Conservation (phyloP, 163 green algal species). For the Scenedesmus sp. region DNA sequence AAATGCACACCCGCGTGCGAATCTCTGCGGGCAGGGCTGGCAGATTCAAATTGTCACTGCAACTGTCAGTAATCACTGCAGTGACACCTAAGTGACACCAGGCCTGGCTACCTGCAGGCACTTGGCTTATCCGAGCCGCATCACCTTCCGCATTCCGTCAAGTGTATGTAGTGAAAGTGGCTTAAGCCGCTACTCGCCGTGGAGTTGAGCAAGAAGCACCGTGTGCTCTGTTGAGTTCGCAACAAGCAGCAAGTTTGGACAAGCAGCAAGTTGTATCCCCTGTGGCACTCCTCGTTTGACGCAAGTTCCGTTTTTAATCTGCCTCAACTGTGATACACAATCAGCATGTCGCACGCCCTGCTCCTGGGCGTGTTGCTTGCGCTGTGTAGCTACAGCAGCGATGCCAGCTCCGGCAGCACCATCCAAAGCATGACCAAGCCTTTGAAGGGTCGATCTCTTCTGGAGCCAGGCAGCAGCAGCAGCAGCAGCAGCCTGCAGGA, state of each 20-base stretch:
- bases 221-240: neutral
- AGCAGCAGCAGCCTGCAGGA: neutral
- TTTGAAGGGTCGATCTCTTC: neutral
- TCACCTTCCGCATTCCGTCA: too few species aligned
- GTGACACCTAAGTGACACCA: too few species aligned
- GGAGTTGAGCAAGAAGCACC: neutral
- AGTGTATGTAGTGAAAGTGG: neutral
- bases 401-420: neutral
- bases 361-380: neutral
- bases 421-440: neutral
- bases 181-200: neutral
- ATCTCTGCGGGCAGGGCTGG: neutral
- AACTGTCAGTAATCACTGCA: neutral
- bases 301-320: neutral
- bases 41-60: neutral
- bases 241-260: neutral
- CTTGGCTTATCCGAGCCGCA: neutral
- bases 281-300: neutral
- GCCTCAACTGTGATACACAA: neutral
- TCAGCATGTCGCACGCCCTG: neutral
- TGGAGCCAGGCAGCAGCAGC: neutral
- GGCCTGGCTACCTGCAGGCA: neutral
- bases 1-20: neutral
- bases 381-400: neutral
- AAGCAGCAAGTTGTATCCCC: too few species aligned